These are phyloP conservation scores for Thelephora terrestris DNA, from an alignment of 1,284 basidiomycete species.

Conservation along the genomic window DNA sequence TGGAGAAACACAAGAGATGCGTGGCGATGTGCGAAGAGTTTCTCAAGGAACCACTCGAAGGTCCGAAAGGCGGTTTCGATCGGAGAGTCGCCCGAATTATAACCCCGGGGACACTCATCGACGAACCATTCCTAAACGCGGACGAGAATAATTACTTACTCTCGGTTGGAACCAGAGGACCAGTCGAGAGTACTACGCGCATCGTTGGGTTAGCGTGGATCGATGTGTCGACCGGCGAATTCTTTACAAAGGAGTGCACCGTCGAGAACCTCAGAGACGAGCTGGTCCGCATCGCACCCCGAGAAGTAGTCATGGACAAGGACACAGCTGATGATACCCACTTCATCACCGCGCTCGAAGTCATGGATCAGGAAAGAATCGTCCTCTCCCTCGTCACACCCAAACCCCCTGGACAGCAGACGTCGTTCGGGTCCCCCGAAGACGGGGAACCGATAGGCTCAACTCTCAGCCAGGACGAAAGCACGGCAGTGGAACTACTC, in stretches of 20 bases:
- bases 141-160: slow-evolving; percentile 86
- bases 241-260: slow-evolving; percentile 63
- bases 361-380: slow-evolving; percentile 40
- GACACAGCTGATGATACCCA: slow-evolving; percentile 25
- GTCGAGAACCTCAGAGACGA: slow-evolving; percentile 65
- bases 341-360: slow-evolving; percentile 34
- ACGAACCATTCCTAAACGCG: slow-evolving; percentile 78
- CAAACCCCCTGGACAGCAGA: slow-evolving; percentile 3
- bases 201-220: slow-evolving; percentile 75
- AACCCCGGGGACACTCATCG: slow-evolving; percentile 87
- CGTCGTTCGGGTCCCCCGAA: not conserved
- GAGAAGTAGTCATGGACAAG: slow-evolving; percentile 69
- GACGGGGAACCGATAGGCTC: slow-evolving; percentile 4
- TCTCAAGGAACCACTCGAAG: slow-evolving; percentile 32
- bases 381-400: slow-evolving; percentile 37
- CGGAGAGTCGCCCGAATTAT: slow-evolving; percentile 77
- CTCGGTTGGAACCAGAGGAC: slow-evolving; percentile 37
- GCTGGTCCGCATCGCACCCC: slow-evolving; percentile 72
- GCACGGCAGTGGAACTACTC: slow-evolving; percentile 53
- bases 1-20: slow-evolving; percentile 72
- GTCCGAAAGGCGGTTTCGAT: slow-evolving; percentile 49
- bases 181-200: slow-evolving; percentile 7
- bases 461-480: slow-evolving; percentile 31
- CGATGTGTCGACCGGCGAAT: slow-evolving; percentile 92
- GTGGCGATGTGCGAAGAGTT: slow-evolving; percentile 94